Evolutionary conservation across 129 eudicot species (phyloP), one percentile per base, ranked within the genome.

Genomic region (Artemisia tridentata): DNA sequence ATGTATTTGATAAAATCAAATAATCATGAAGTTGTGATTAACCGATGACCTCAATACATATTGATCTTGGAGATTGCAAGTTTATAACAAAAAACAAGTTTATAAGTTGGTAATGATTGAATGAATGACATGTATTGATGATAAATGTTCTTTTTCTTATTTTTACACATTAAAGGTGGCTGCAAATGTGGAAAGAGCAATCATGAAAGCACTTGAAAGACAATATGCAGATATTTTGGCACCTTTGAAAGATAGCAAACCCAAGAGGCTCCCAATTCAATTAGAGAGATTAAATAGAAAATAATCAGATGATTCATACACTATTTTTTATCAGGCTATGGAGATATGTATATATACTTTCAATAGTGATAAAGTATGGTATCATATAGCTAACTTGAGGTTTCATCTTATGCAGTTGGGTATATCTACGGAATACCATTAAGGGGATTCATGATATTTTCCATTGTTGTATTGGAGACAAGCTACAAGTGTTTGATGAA

Each of bases 101-200:
- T 23, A 23, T 23, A 23, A 23, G 25, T 23, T 23, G 25, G 25
- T 23, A 23, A 23, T 23, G 25, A 23, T 23, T 23, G 25, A 1
- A 23, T 23, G 25, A 23, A 23, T 23, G 25, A 23, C 25, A 23
- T 23, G 2, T 23, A 0, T 23, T 23, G 25, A 23, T 23, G 25
- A 2, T 23, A 23, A 23, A 23, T 23, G 25, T 23, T 23, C 1
- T 23, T 23, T 23, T 23, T 23, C 25, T 23, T 23, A 23, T 23
- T 23, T 23, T 23, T 23, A 23, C 25, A 23, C 25, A 23, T 23
- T 23, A 20, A 73, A 91, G 95, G 97, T 96, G 46, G 86, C 84
- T 72, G 96, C 96, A 50, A 88, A 91, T 80, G 92, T 88, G 64
- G 97, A 91, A 79, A 84, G 97, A 79, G 92, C 88, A 2, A 86